Percentiles rank a stretch among this genome's conserved stretches.
Evolutionary conservation across 371 early-diverging fungal genomes (phyloP).

Genomic region (Mucor lusitanicus): DNA sequence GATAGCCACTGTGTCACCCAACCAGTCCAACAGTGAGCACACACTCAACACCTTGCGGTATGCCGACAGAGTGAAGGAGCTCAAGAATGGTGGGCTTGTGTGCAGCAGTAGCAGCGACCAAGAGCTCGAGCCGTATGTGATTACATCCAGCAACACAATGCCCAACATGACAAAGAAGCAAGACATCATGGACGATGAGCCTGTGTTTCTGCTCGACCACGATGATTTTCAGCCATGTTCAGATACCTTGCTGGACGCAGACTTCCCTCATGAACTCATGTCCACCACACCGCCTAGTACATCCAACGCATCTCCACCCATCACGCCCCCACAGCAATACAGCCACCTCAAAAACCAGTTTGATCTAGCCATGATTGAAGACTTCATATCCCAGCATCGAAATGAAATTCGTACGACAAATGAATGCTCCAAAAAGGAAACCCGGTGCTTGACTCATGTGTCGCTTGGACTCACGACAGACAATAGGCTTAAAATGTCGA

Average conservation of each 20-base stretch:
- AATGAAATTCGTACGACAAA: slow-evolving; percentile 76
- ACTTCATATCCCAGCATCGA: slow-evolving; percentile 76
- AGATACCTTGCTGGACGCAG: slow-evolving; percentile 25
- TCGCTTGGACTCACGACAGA: slow-evolving; percentile 47
- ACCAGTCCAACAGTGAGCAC: slow-evolving; percentile 92
- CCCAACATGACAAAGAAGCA: neutral
- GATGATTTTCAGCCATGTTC: slow-evolving; percentile 19
- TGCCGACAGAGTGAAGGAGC: slow-evolving; percentile 80
- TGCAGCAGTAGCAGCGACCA: neutral
- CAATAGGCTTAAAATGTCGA: slow-evolving; percentile 27
- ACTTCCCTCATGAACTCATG: slow-evolving; percentile 35
- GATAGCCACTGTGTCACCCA: slow-evolving; percentile 97
- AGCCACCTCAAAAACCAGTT: slow-evolving; percentile 10
- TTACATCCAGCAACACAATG: slow-evolving; percentile 17
- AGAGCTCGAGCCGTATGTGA: neutral
- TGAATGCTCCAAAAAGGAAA: slow-evolving; percentile 79
- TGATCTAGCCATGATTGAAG: slow-evolving; percentile 51
- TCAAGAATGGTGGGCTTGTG: neutral
- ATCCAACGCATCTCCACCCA: neutral
- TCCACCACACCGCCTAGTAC: neutral
- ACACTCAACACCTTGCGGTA: slow-evolving; percentile 98
- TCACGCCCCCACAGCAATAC: slow-evolving; percentile 2
- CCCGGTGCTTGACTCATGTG: slow-evolving; percentile 75
- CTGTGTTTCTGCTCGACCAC: slow-evolving; percentile 8
- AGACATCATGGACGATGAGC: neutral